A percentile compares a stretch with the other conserved stretches of the same genome.
These are phyloP conservation scores for Entomophthora muscae DNA, from an alignment of 371 early-diverging fungal genomes.

Conservation along the genomic window DNA sequence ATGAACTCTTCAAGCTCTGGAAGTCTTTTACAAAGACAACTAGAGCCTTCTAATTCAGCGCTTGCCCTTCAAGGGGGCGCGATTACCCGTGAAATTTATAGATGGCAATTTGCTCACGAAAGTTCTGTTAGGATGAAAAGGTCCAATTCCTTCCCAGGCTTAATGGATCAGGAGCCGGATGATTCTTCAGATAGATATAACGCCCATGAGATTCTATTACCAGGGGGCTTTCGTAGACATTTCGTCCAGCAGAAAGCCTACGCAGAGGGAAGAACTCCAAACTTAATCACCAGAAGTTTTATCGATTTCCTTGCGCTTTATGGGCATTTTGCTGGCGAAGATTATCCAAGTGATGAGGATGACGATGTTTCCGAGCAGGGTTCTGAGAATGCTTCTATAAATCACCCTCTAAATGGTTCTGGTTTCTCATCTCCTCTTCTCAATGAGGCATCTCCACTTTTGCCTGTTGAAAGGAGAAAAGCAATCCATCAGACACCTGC, in stretches of 20 bases:
- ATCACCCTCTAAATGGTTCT: background rate
- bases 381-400: background rate
- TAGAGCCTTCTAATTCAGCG: background rate
- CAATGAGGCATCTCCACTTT: background rate
- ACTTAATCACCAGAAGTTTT: conserved; percentile 69
- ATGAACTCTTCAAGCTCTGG: background rate
- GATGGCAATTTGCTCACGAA: conserved; percentile 75
- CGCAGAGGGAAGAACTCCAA: conserved; percentile 31
- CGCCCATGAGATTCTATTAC: conserved; percentile 13
- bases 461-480: background rate
- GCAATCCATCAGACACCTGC: conserved; percentile 18
- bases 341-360: conserved; percentile 64
- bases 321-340: conserved; percentile 89
- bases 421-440: background rate
- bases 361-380: conserved; percentile 23
- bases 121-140: conserved; percentile 4
- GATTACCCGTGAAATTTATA: conserved; percentile 74
- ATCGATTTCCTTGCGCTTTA: conserved; percentile 84
- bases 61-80: conserved; percentile 41
- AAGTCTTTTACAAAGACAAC: background rate
- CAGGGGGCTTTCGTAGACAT: conserved; percentile 81
- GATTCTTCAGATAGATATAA: background rate
- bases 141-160: conserved; percentile 9
- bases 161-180: background rate
- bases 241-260: conserved; percentile 54